Conservation (phyloP, 2,329 filamentous ascomycete genomes). For the Dothiorella sarmentorum region DNA sequence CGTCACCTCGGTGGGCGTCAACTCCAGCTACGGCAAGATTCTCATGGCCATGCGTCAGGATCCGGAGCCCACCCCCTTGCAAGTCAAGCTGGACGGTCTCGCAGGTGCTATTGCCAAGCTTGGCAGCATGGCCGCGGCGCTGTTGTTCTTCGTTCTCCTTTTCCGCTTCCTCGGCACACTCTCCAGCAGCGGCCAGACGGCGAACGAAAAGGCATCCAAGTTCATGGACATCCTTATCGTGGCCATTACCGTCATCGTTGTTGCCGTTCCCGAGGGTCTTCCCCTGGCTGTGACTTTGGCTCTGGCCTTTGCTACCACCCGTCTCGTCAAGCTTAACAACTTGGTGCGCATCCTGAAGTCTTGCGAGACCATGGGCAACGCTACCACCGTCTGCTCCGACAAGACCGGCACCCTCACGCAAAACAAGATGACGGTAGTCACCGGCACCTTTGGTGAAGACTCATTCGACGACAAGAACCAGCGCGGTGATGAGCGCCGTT, state of each 20-base stretch:
- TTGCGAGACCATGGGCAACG: slow-evolving; percentile 36
- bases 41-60: slow-evolving; percentile 56
- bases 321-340: slow-evolving; percentile 36
- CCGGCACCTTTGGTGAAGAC: slow-evolving; percentile 35
- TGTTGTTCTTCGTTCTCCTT: slow-evolving; percentile 38
- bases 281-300: slow-evolving; percentile 35
- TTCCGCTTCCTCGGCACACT: slow-evolving; percentile 37
- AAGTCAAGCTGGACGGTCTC: slow-evolving; percentile 52
- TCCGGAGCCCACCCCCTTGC: slow-evolving; percentile 52
- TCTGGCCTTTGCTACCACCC: slow-evolving; percentile 35
- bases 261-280: slow-evolving; percentile 42
- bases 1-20: slow-evolving; percentile 53
- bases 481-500: slow-evolving; percentile 42
- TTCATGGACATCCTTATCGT: slow-evolving; percentile 44
- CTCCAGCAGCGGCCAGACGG: slow-evolving; percentile 15
- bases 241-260: slow-evolving; percentile 41
- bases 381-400: slow-evolving; percentile 37
- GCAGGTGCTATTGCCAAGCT: slow-evolving; percentile 53
- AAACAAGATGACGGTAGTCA: slow-evolving; percentile 44
- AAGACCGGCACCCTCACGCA: slow-evolving; percentile 41
- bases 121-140: slow-evolving; percentile 29
- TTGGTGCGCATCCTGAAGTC: slow-evolving; percentile 35
- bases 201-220: slow-evolving; percentile 33
- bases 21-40: slow-evolving; percentile 55
- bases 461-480: slow-evolving; percentile 53